Evolutionary conservation across 352 stramenopile species (phyloP), one percentile per base, ranked within the genome.

Genomic region (Phytopythium vexans): DNA sequence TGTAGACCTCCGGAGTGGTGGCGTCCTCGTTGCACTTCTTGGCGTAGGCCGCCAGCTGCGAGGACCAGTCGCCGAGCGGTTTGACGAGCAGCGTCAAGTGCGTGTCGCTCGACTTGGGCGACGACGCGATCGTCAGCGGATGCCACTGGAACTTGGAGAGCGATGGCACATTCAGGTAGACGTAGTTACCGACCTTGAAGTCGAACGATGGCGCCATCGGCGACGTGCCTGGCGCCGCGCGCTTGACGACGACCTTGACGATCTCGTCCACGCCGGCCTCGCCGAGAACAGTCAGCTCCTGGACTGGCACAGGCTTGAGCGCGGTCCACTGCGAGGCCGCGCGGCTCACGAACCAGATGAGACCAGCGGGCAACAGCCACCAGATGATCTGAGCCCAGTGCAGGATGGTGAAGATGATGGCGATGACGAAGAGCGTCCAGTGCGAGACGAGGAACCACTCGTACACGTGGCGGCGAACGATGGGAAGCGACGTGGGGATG

Each of bases 131-230:
- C 10, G 70, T 82, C 44, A 86, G 58, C 8, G 75, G 60, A 39
- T 86, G 75, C 75, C 75, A 86, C 50, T 86, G 53, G 12, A 79
- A 62, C 52, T 78, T 82, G 7, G 73, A 82, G 39, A 87, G 68
- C 27, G 57, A 16, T 16, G 72, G 76, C 1, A 82, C 73, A 16
- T 82, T 81, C 34, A 85, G 43, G 50, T 84, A 84, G 37, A 85
- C 52, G 40, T 81, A 79, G 42, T 82, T 70, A 41, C 73, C 73
- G 35, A 77, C 68, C 52, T 78, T 72, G 62, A 69, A 87, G 54
- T 81, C 73, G 36, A 72, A 72, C 15, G 49, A 51, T 27, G 60
- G 47, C 4, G 60, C 62, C 8, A 60, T 49, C 5, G 58, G 73
- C 3, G 57, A 75, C 34, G 68, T 73, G 38, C 63, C 70, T 1